These are phyloP conservation scores for Neoboletus brunneissimus DNA, from an alignment of 768 basidiomycete genomes.

Conservation along the genomic window DNA sequence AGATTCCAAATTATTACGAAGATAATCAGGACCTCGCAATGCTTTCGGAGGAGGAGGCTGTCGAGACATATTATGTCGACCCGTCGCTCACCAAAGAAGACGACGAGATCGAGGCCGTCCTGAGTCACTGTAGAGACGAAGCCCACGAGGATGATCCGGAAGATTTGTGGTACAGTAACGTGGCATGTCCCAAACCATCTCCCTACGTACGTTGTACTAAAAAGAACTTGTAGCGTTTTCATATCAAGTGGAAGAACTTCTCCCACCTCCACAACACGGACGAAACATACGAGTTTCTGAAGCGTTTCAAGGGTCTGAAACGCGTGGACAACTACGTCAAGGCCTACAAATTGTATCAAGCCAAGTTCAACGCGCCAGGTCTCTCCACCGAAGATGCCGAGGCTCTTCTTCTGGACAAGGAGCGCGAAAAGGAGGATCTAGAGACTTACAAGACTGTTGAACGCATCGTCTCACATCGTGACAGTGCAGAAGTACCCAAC, in stretches of 20 bases:
- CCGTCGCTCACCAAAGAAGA: constrained; percentile 56
- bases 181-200: constrained; percentile 47
- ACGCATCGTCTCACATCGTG: constrained; percentile 79
- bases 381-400: constrained; percentile 87
- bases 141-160: constrained; percentile 70
- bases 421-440: constrained; percentile 86
- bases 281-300: constrained; percentile 94
- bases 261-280: constrained; percentile 99
- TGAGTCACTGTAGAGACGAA: constrained; percentile 85
- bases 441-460: constrained; percentile 92
- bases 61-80: constrained; percentile 54
- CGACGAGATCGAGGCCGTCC: constrained; percentile 90
- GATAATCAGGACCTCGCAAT: constrained; percentile 73
- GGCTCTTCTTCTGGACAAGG: constrained; percentile 83
- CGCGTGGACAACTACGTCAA: constrained; percentile 99
- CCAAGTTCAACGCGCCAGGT: constrained; percentile 58
- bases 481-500: constrained; percentile 45
- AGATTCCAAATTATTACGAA: constrained; percentile 82
- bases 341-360: constrained; percentile 72
- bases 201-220: constrained; percentile 2
- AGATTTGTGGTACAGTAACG: constrained; percentile 84
- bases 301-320: constrained; percentile 92
- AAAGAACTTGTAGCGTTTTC: constrained; percentile 68
- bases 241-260: constrained; percentile 99
- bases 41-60: constrained; percentile 56